Conservation (phyloP, 129 eudicot species). For the Centrapalus pauciflorus region DNA sequence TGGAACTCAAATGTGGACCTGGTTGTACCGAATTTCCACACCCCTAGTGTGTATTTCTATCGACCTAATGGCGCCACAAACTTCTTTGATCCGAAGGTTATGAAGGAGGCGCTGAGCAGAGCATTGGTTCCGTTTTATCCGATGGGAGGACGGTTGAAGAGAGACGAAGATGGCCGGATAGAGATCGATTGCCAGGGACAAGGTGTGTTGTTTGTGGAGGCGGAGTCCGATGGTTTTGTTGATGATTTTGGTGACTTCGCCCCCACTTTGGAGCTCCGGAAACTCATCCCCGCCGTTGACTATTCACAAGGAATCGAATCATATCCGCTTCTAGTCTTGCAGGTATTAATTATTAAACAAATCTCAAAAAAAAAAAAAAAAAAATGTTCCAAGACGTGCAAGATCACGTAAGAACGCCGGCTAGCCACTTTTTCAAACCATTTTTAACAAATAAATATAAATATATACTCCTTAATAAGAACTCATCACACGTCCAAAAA, state of each 20-base stretch:
- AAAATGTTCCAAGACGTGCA: not conserved
- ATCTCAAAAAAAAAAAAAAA: too few relatives aligned
- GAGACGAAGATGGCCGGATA: conserved; percentile 71
- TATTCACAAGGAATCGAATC: conserved; percentile 63
- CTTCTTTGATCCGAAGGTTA: conserved; percentile 53
- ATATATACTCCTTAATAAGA: too few relatives aligned
- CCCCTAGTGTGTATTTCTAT: conserved; percentile 67
- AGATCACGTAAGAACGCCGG: not conserved
- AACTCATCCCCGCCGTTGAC: conserved; percentile 69
- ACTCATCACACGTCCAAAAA: too few relatives aligned
- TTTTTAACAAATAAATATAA: too few relatives aligned
- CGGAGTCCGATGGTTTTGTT: conserved; percentile 48
- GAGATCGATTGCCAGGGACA: conserved; percentile 80
- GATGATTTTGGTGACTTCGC: conserved; percentile 85
- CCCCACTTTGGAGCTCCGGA: conserved; percentile 64
- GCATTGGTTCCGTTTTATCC: conserved; percentile 78
- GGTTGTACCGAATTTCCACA: conserved; percentile 62
- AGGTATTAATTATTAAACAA: conserved; percentile 41
- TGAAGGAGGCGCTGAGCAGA: conserved; percentile 57
- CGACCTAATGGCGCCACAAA: conserved; percentile 50
- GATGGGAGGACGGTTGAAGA: conserved; percentile 67
- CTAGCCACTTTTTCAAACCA: too few relatives aligned
- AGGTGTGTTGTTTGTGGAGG: conserved; percentile 85
- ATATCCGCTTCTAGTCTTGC: conserved; percentile 58
- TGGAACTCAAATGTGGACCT: conserved; percentile 74